Percentiles rank a stretch among this genome's conserved stretches.
Conservation (phyloP, 805 yeast species). For the Hanseniaspora mollemarum region DNA sequence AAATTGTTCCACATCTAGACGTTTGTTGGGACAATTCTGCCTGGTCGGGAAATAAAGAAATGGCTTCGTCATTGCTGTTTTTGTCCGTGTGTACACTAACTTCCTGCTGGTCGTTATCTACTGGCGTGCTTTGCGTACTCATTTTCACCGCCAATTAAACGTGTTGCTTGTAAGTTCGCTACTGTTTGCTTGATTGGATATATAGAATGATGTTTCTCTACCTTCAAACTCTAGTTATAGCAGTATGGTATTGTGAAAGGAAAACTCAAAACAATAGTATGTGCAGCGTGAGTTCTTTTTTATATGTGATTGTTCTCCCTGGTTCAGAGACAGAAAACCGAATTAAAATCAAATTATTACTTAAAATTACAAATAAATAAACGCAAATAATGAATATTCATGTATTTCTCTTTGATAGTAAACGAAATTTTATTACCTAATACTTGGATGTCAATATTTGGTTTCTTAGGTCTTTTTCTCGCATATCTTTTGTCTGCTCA, state of each 20-base stretch:
- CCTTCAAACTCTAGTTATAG: too few species aligned
- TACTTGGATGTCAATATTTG: neutral
- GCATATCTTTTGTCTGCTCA: neutral
- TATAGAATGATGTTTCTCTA: too few species aligned
- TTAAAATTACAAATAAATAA: neutral
- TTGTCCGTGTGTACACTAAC: neutral
- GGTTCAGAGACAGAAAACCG: too few species aligned
- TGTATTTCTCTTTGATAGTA: too few species aligned
- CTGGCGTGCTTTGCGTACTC: neutral
- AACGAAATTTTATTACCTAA: too few species aligned
- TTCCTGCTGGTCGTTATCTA: neutral
- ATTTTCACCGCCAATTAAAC: neutral
- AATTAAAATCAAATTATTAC: too few species aligned
- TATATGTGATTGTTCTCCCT: too few species aligned
- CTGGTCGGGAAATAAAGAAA: conserved; percentile 6
- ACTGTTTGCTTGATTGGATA: too few species aligned
- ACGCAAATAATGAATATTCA: too few species aligned
- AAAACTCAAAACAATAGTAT: too few species aligned
- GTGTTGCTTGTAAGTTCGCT: neutral
- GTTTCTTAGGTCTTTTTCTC: neutral
- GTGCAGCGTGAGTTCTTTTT: too few species aligned
- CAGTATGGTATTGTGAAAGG: too few species aligned
- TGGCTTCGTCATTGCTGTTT: neutral
- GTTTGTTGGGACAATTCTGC: neutral
- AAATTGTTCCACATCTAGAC: neutral